These are phyloP conservation scores for Cynanchum wilfordii DNA, from an alignment of 257 asterid species.

Conservation along the genomic window DNA sequence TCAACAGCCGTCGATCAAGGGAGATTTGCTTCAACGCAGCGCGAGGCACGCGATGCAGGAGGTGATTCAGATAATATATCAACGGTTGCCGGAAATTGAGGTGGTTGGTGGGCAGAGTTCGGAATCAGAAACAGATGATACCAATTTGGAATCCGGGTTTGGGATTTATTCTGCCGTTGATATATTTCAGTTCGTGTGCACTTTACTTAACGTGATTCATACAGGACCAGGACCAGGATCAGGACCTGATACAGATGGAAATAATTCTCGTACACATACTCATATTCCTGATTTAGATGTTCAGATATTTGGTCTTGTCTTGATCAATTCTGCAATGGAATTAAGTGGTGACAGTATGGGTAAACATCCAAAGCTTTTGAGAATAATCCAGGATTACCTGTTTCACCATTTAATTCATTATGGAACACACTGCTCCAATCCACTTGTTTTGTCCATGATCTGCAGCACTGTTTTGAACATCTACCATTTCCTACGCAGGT, in stretches of 20 bases:
- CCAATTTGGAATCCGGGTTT: conserved; percentile 54
- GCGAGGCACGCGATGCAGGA: conserved; percentile 86
- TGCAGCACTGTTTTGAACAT: conserved; percentile 77
- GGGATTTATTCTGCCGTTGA: conserved; percentile 80
- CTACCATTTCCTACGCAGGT: conserved; percentile 82
- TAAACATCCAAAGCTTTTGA: conserved; percentile 73
- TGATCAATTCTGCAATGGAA: conserved; percentile 78
- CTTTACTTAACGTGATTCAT: conserved; percentile 76
- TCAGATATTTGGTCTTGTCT: conserved; percentile 64
- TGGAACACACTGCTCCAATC: conserved; percentile 61
- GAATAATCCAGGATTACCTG: conserved; percentile 88
- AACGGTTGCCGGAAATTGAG: conserved; percentile 69
- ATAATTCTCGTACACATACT: conserved; percentile 16
- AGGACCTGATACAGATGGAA: conserved; percentile 61
- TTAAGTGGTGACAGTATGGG: conserved; percentile 88
- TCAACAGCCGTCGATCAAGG: conserved; percentile 66
- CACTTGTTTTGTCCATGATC: conserved; percentile 81
- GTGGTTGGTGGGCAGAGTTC: conserved; percentile 75
- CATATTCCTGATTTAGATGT: conserved; percentile 53
- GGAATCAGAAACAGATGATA: conserved; percentile 83
- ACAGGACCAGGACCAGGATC: no score
- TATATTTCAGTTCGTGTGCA: conserved; percentile 85
- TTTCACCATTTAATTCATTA: conserved; percentile 85
- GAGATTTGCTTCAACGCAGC: conserved; percentile 76
- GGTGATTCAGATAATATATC: conserved; percentile 60